Conservation (phyloP, 2,329 filamentous ascomycete genomes). For the Botrytis tulipae region DNA sequence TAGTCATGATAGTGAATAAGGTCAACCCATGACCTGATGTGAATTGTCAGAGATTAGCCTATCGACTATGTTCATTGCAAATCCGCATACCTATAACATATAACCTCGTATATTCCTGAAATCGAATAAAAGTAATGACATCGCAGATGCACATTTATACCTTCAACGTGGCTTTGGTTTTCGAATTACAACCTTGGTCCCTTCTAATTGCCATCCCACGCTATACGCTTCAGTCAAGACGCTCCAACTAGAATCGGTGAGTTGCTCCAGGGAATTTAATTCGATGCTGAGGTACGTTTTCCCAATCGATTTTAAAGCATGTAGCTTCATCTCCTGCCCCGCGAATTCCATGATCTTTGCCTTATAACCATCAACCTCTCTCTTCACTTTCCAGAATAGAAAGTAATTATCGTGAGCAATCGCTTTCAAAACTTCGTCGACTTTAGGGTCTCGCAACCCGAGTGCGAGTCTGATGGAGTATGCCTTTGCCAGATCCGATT, state of each 20-base stretch:
- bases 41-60: neutral
- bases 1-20: neutral
- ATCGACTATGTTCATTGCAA: neutral
- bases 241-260: slow-evolving; percentile 69
- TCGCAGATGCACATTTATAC: neutral
- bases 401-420: slow-evolving; percentile 82
- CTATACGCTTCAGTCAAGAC: slow-evolving; percentile 64
- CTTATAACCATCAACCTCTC: slow-evolving; percentile 75
- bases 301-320: slow-evolving; percentile 84
- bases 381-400: slow-evolving; percentile 68
- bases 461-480: slow-evolving; percentile 64
- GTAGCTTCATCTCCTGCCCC: slow-evolving; percentile 68
- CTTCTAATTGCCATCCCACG: slow-evolving; percentile 82
- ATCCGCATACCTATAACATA: slow-evolving; percentile 13
- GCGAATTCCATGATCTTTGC: slow-evolving; percentile 79
- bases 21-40: slow-evolving; percentile 1
- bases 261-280: slow-evolving; percentile 64
- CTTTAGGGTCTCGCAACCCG: slow-evolving; percentile 61
- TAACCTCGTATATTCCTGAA: slow-evolving; percentile 3
- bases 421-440: slow-evolving; percentile 67
- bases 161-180: slow-evolving; percentile 49
- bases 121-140: neutral
- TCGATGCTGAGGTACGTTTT: slow-evolving; percentile 76
- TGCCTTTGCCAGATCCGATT: slow-evolving; percentile 71
- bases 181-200: slow-evolving; percentile 72